Base-by-base conservation (phyloP, 1,139 yeast genomes). In the Geotrichum phurueaensis region DNA sequence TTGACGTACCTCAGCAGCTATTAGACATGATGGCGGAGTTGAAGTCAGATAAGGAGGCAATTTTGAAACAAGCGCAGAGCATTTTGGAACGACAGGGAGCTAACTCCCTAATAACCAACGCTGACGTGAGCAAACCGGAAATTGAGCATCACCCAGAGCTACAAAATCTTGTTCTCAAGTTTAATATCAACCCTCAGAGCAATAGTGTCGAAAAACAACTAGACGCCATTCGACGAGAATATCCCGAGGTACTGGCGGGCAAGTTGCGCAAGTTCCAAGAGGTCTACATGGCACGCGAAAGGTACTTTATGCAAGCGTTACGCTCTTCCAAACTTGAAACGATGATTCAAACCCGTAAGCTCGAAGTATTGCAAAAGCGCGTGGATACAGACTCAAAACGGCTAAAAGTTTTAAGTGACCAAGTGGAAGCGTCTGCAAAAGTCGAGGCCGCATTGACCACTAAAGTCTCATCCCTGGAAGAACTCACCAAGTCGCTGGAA, bases 261-360 rank as follows among this genome's bases (percentile, higher is more conserved):
- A 64, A 57, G 36, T 51, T 62, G 18, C 45, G 50, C 22, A 29
- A 33, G 27, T 62, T 65, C 33, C 58, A 65, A 22, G 58, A 64
- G 15, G 64, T 63, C 48, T 65, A 64, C 53, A 59, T 60, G 18
- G 58, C 59, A 15, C 58, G 67, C 5, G 63, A 65, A 51, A 54
- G 59, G 52, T 63, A 60, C 49, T 65, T 60, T 59, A 55, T 53
- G 22, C 61, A 61, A 18, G 56, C 51, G 2, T 27, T 65, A 20
- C 60, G 65, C 25, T 58, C 54, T 9, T 58, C 58, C 57, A 65
- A 66, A 29, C 58, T 66, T 10, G 51, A 51, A 31, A 25, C 25
- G 15, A 51, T 50, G 25, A 48, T 53, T 23, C 25, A 25, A 13
- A 25, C 33, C 3, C 51, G 51, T 10, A 58, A 54, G 29, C 53